Base-by-base conservation (phyloP, 1,139 yeast genomes). In the Zygosaccharomyces sapae region DNA sequence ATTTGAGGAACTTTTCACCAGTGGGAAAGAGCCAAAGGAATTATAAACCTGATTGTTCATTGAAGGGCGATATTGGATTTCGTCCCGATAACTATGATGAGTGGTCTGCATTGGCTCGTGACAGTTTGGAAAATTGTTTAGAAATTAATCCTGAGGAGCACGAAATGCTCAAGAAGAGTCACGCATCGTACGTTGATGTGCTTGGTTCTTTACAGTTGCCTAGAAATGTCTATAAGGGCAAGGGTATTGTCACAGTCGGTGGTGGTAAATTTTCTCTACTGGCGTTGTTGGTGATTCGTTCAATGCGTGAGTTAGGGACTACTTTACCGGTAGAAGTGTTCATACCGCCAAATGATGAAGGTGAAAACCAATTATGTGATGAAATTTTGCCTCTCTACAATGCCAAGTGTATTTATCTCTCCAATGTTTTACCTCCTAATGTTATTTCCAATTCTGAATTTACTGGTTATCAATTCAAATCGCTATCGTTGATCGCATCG, bases 201-300 rank as follows among this genome's bases (percentile, higher is more conserved):
- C 63, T 84, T 24, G 83, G 86, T 1, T 63, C 69, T 0, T 51
- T 59, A 2, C 63, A 68, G 19, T 83, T 61, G 35, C 63, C 88
- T 0, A 64, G 68, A 27, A 68, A 72, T 1, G 59, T 77, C 2
- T 81, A 79, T 60, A 60, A 68, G n/a, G 90, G 90, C 0, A 73
- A 79, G 50, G 96, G 96, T 24, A 80, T 86, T 35, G 95, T 86
- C 1, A 83, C 80, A 58, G 90, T 85, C 33, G 92, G 92, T 16
- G 95, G 94, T 38, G 92, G 90, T 2, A 76, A 75, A 55, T 85
- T 81, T 69, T 83, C 85, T 60, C 83, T 94, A 75, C 69, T 85
- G 53, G 77, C 88, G 13, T 68, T 85, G 41, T 69, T 84, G 24
- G 80, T 92, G 1, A 74, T 87, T 51, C 76, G 79, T 60, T 75